phyloP scores from a whole-genome alignment of 306 rosid genomes.

The Begonia loranthoides region DNA sequence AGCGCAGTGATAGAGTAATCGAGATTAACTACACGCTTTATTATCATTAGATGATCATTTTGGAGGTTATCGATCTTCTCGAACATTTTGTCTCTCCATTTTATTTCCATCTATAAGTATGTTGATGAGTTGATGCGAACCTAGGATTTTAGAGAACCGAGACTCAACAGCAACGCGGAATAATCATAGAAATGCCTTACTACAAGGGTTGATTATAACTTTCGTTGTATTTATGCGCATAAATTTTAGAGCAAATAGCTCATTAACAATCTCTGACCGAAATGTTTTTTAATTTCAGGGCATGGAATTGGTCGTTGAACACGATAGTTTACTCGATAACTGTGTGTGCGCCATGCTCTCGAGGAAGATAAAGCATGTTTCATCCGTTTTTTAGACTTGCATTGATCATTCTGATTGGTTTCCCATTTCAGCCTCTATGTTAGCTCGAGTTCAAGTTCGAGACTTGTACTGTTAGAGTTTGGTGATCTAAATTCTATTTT shows the following conservation, averaged over 20 bases:
- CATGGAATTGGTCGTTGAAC: neutral
- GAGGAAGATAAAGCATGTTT: too few relatives aligned
- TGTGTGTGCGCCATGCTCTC: neutral
- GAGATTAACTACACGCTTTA: slow-evolving; percentile 4
- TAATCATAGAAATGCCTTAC: too few relatives aligned
- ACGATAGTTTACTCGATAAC: neutral
- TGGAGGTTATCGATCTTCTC: neutral
- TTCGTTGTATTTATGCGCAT: too few relatives aligned
- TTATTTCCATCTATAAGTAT: too few relatives aligned
- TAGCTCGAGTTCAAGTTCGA: neutral
- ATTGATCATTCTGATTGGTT: too few relatives aligned
- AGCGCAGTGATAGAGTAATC: slow-evolving; percentile 9
- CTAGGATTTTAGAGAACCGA: too few relatives aligned
- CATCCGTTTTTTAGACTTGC: neutral
- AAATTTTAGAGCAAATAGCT: too few relatives aligned
- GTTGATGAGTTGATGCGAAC: neutral
- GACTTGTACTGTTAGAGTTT: neutral
- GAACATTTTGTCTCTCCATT: too few relatives aligned
- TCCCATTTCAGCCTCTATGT: neutral
- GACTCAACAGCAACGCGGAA: too few relatives aligned
- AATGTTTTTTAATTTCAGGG: too few relatives aligned
- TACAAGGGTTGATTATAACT: neutral
- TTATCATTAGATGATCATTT: slow-evolving; percentile 7
- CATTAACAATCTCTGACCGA: too few relatives aligned
- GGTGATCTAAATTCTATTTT: neutral